A percentile compares a stretch with the other conserved stretches of the same genome.
Conservation (phyloP, 257 asterid genomes). For the Salvia hispanica region DNA sequence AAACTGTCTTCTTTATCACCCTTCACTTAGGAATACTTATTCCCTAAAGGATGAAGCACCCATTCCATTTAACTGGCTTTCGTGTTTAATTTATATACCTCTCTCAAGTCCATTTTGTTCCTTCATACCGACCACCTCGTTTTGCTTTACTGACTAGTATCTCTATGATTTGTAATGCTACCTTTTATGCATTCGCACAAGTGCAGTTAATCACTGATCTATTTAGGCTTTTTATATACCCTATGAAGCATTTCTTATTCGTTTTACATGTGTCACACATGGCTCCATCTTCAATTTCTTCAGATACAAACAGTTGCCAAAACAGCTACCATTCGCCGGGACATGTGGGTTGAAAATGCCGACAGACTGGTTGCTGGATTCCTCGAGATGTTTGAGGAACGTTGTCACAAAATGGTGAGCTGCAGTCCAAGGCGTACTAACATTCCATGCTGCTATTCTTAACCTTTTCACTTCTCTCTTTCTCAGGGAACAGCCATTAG, state of each 20-base stretch:
- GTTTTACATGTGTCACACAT: neutral
- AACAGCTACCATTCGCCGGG: constrained; percentile 61
- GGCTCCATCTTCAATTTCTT: neutral
- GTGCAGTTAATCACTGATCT: no score
- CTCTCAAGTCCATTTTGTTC: no score
- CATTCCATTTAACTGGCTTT: neutral
- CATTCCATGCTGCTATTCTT: neutral
- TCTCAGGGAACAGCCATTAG: constrained; percentile 67
- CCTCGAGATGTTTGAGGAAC: constrained; percentile 77
- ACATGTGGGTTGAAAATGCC: constrained; percentile 75
- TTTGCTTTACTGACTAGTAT: neutral
- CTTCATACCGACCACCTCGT: neutral
- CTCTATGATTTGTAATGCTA: no score
- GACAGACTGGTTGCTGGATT: constrained; percentile 79
- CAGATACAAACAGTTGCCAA: constrained; percentile 78
- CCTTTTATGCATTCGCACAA: no score
- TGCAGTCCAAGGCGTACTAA: neutral
- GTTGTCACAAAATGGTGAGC: constrained; percentile 76
- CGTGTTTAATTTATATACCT: no score
- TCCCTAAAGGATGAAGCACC: neutral
- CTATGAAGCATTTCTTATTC: neutral
- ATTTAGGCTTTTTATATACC: no score
- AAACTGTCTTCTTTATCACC: neutral
- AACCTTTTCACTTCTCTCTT: neutral
- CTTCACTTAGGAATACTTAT: neutral